phyloP scores from a whole-genome alignment of 805 yeast species.

The Saccharomycopsis lassenensis region DNA sequence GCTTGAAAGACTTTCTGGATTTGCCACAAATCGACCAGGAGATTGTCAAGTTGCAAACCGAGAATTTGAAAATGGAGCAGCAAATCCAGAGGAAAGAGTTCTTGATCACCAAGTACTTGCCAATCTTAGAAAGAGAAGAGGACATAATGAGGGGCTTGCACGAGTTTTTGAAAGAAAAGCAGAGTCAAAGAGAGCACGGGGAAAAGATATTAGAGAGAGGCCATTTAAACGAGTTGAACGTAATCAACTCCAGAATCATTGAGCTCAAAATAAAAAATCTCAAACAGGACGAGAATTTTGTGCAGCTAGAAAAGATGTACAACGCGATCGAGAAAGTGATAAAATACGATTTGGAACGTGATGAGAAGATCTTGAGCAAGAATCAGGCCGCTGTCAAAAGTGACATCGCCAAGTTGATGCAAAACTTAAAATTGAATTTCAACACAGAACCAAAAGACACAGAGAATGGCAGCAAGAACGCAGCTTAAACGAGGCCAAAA shows the following conservation, averaged over 20 bases:
- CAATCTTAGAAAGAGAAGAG: conserved; percentile 16
- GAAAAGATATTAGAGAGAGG: conserved; percentile 10
- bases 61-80: conserved; percentile 13
- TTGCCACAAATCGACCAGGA: conserved; percentile 10
- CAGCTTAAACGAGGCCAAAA: too few relatives aligned
- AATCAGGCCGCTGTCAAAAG: not conserved
- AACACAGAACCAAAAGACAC: not conserved
- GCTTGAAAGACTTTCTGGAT: conserved; percentile 1
- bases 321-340: not conserved
- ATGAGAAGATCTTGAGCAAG: not conserved
- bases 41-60: conserved; percentile 9
- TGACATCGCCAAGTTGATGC: conserved; percentile 2
- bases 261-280: conserved; percentile 4
- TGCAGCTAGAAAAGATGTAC: conserved; percentile 6
- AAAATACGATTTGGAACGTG: not conserved
- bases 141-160: conserved; percentile 17
- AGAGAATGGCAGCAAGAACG: too few relatives aligned
- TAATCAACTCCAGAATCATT: conserved; percentile 5
- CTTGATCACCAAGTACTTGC: conserved; percentile 14
- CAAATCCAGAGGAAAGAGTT: conserved; percentile 16
- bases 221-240: conserved; percentile 3
- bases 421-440: not conserved
- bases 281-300: conserved; percentile 5
- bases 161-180: conserved; percentile 16
- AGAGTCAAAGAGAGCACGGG: conserved; percentile 6